These are phyloP conservation scores for Trichoderma virens DNA, from an alignment of 495 filamentous ascomycete genomes.

Conservation along the genomic window DNA sequence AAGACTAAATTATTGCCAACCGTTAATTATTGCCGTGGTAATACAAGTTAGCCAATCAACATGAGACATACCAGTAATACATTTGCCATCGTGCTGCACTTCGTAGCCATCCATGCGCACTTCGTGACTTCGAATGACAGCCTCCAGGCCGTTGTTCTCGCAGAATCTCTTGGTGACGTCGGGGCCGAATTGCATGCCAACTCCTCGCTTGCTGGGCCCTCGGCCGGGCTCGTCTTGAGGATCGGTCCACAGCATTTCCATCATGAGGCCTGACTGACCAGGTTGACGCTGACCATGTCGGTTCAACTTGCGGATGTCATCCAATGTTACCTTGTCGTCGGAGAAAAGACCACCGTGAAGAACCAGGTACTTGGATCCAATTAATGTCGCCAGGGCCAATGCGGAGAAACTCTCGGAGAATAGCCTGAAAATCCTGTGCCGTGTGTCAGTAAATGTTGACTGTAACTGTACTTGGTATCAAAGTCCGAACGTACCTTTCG, in stretches of 20 bases:
- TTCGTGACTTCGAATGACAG: slow-evolving; percentile 94
- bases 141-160: slow-evolving; percentile 87
- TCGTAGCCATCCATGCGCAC: slow-evolving; percentile 97
- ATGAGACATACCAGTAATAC: slow-evolving; percentile 68
- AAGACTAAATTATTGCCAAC: slow-evolving; percentile 55
- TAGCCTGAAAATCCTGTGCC: slow-evolving; percentile 68
- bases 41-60: background rate
- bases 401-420: slow-evolving; percentile 99
- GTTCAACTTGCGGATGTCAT: slow-evolving; percentile 89
- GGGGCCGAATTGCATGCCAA: slow-evolving; percentile 93
- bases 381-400: slow-evolving; percentile 82
- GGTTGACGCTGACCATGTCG: slow-evolving; percentile 90
- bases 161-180: slow-evolving; percentile 97
- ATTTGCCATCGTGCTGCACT: slow-evolving; percentile 91
- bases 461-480: slow-evolving; percentile 12
- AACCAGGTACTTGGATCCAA: slow-evolving; percentile 86
- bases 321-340: slow-evolving; percentile 84
- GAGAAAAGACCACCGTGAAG: slow-evolving; percentile 97
- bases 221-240: slow-evolving; percentile 79
- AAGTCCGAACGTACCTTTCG: slow-evolving; percentile 47
- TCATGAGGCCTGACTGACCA: slow-evolving; percentile 95
- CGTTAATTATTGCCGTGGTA: too few relatives aligned
- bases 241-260: slow-evolving; percentile 99
- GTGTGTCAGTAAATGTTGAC: background rate
- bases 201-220: slow-evolving; percentile 91